Conservation (phyloP, 2,329 filamentous ascomycete genomes). For the Pseudogymnoascus sp. region DNA sequence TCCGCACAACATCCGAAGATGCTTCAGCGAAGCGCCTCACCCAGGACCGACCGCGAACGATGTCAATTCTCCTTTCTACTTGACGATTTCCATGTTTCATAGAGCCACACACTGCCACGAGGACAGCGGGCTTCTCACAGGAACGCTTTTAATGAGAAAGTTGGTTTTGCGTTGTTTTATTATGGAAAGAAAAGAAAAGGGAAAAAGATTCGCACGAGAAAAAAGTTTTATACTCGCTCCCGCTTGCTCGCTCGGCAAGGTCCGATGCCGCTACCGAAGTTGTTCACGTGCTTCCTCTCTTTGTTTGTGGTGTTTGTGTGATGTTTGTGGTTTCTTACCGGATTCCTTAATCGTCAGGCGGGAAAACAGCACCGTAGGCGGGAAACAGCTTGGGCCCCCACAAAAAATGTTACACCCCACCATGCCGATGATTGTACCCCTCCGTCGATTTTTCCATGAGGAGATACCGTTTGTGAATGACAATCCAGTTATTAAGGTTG, state of each 20-base stretch:
- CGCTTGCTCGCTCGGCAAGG: constrained; percentile 5
- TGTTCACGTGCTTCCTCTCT: not conserved
- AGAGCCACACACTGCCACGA: constrained; percentile 25
- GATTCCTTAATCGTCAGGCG: not conserved
- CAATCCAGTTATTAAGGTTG: constrained; percentile 7
- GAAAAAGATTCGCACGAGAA: not conserved
- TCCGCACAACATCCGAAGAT: constrained; percentile 16
- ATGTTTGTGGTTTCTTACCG: not conserved
- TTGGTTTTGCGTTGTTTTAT: constrained; percentile 17
- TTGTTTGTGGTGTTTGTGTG: not conserved
- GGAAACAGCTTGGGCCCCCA: not conserved
- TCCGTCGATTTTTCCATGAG: constrained; percentile 8
- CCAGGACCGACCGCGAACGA: constrained; percentile 23
- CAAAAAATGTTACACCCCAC: constrained; percentile 8
- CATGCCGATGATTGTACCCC: constrained; percentile 7
- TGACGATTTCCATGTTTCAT: constrained; percentile 27
- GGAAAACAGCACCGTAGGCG: not conserved
- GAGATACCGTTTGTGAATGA: constrained; percentile 8
- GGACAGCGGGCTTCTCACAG: constrained; percentile 26
- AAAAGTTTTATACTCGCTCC: constrained; percentile 5
- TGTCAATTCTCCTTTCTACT: constrained; percentile 26
- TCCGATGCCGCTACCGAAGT: not conserved
- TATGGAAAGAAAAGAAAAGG: constrained; percentile 13
- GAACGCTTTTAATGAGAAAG: constrained; percentile 27
- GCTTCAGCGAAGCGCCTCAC: constrained; percentile 23